Conservation (phyloP, 768 basidiomycete species). For the Cystobasidium ongulense region DNA sequence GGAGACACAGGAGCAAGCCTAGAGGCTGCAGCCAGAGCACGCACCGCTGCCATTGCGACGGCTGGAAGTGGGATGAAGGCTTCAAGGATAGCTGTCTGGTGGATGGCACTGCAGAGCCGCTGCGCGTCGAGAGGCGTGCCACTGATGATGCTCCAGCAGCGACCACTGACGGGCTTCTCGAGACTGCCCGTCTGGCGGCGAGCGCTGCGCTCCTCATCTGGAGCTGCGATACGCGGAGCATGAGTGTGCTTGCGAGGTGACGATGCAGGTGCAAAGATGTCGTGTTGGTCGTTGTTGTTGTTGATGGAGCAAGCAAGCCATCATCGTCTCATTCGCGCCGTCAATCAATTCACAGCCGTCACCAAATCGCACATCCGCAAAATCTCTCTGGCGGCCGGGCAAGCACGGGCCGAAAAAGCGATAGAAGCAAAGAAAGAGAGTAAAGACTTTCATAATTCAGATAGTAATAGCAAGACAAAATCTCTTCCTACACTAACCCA, state of each 20-base stretch:
- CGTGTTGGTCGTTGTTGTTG: too few species aligned
- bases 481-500: too few species aligned
- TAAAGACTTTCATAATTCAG: too few species aligned
- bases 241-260: neutral
- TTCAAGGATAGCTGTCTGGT: neutral
- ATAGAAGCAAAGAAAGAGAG: too few species aligned
- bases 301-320: too few species aligned
- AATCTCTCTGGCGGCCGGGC: neutral
- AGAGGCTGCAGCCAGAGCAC: neutral
- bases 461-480: too few species aligned
- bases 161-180: neutral
- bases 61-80: neutral
- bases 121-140: neutral
- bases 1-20: too few species aligned
- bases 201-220: neutral
- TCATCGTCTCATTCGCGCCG: too few species aligned
- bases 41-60: neutral
- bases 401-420: neutral
- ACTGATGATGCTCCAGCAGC: neutral
- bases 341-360: neutral
- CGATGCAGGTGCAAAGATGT: neutral
- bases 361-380: neutral
- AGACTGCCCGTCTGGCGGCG: neutral
- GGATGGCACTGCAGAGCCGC: neutral
- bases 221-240: slow-evolving; percentile 4